Percentiles rank a stretch among this genome's conserved stretches.
Conservation (phyloP, 1,284 basidiomycete species). For the Fomitiporia mediterranea region DNA sequence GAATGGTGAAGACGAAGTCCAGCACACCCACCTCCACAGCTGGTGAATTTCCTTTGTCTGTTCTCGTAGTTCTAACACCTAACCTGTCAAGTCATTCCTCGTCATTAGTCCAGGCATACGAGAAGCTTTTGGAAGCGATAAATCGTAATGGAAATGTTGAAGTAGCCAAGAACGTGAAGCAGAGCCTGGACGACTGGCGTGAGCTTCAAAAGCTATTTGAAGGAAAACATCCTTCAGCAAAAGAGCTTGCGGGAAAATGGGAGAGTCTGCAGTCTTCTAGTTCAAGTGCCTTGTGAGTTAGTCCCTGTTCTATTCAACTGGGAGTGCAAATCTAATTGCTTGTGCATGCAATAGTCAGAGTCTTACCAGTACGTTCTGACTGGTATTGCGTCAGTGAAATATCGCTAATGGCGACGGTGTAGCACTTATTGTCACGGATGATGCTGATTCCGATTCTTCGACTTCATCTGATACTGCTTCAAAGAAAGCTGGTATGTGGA, state of each 20-base stretch:
- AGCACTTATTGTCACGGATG: neutral
- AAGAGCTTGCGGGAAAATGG: conserved; percentile 12
- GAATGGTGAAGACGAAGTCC: neutral
- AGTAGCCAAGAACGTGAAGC: conserved; percentile 49
- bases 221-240: conserved; percentile 20
- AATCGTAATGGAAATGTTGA: conserved; percentile 49
- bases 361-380: neutral
- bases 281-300: conserved; percentile 1
- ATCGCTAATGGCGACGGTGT: too few species aligned
- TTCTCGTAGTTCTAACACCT: neutral
- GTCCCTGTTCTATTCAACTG: neutral
- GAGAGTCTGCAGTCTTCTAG: conserved; percentile 21
- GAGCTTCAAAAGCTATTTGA: conserved; percentile 22
- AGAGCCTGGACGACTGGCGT: conserved; percentile 62
- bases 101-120: neutral
- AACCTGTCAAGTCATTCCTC: neutral
- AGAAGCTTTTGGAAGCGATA: neutral
- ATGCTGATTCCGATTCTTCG: neutral
- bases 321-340: neutral
- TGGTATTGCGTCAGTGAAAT: too few species aligned
- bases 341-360: neutral
- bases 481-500: neutral
- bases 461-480: neutral
- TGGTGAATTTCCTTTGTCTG: neutral
- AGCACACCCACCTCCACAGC: neutral